Evolutionary conservation across 1,284 basidiomycete species (phyloP), one percentile per base, ranked within the genome.

Genomic region (Schizophyllum commune): DNA sequence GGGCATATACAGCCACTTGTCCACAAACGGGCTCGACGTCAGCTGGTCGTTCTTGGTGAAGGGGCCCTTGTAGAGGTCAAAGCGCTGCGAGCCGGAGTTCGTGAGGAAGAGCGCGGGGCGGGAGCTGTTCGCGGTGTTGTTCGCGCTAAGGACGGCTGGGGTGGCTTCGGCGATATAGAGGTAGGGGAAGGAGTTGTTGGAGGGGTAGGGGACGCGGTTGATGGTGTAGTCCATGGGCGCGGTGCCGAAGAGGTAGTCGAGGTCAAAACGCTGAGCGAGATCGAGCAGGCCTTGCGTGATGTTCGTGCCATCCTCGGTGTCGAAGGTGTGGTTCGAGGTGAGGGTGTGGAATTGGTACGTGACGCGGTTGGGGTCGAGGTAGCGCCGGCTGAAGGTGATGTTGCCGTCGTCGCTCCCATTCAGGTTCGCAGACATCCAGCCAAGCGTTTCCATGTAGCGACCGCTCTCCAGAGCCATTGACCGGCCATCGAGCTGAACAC

Each of bases 391-490:
- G 70, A 91, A 87, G 0, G 79, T 80, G 56, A 90, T 72, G 68
- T 66, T 66, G 13, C 17, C 17, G 52, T 66, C 61, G 51, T 60
- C 4, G 39, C 32, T 60, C 21, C 53, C 39, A 47, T 61, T 57
- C 11, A 66, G 62, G 20, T 66, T 63, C 1, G 63, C 65, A 32
- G 63, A 64, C 65, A 66, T 62, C 58, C 34, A 58, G 1, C 58
- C 91, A 61, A 94, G 78, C 5, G 92, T 94, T 74, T 95, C 92
- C 85, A 94, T 89, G 71, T 93, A 95, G 22, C 90, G 79, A 55
- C 92, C 92, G 60, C 89, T 91, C 66, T 92, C 89, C 47, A 94
- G 73, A 0, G 84, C 79, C 79, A 91, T 88, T 0, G 84, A 82
- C 19, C 85, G 81, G 5, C 81, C 80, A 68, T 88, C 87, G 32